A percentile compares a stretch with the other conserved stretches of the same genome.
phyloP scores from a whole-genome alignment of 768 basidiomycete species.

The Suillus spraguei region DNA sequence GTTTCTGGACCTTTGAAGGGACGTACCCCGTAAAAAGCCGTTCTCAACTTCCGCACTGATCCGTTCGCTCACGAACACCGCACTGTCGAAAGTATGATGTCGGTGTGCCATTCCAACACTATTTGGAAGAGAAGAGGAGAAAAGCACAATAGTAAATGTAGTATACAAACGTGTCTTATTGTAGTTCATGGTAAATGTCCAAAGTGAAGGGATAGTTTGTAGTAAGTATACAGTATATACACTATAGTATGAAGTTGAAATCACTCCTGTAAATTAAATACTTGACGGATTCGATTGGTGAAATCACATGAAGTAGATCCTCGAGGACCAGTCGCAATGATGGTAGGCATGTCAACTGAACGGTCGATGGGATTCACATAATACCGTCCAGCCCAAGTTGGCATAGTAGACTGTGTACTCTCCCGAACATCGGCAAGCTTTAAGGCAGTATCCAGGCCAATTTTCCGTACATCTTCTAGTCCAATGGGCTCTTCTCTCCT shows the following conservation, averaged over 20 bases:
- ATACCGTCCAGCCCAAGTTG: background rate
- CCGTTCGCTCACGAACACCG: no score
- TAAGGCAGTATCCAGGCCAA: slow-evolving; percentile 20
- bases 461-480: slow-evolving; percentile 15
- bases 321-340: background rate
- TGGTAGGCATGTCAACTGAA: background rate
- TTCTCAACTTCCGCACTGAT: no score
- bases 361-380: background rate
- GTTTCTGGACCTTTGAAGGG: no score
- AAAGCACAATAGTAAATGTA: no score
- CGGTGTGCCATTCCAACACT: no score
- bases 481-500: slow-evolving; percentile 20
- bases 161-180: no score
- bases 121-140: no score
- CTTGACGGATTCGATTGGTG: slow-evolving; percentile 3
- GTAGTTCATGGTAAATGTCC: no score
- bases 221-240: no score
- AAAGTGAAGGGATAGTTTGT: no score
- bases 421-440: slow-evolving; percentile 27
- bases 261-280: background rate
- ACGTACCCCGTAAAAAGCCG: no score
- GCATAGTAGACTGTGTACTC: slow-evolving; percentile 12
- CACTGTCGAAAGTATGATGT: no score
- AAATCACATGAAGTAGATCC: background rate
- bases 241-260: background rate